Percentiles rank a stretch among this genome's conserved stretches.
These are phyloP conservation scores for Thinopyrum elongatum DNA, from an alignment of 176 grass and related monocot genomes.

Conservation along the genomic window DNA sequence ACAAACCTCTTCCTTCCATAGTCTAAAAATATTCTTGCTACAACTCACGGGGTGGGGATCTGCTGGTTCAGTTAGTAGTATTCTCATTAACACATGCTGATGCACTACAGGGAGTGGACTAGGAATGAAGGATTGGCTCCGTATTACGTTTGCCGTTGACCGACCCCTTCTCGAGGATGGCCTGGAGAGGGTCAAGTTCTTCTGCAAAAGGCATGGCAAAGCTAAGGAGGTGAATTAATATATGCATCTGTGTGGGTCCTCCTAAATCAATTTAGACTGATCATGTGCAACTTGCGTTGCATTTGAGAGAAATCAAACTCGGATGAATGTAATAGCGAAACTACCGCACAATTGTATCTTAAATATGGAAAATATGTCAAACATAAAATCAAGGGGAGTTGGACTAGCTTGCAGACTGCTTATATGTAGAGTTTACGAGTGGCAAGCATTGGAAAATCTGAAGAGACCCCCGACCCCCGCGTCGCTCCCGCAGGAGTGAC, in stretches of 20 bases:
- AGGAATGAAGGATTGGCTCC: conserved; percentile 62
- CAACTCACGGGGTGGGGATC: too few relatives aligned
- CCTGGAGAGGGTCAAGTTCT: conserved; percentile 51
- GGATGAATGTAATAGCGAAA: background rate
- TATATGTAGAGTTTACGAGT: too few relatives aligned
- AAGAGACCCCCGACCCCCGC: too few relatives aligned
- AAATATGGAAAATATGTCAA: too few relatives aligned
- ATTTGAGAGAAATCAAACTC: background rate
- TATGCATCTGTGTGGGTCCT: background rate
- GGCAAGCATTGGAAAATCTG: too few relatives aligned
- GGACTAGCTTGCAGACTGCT: too few relatives aligned
- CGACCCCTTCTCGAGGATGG: conserved; percentile 49
- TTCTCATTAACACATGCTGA: background rate
- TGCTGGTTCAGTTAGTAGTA: background rate
- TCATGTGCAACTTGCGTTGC: background rate
- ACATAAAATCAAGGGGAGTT: too few relatives aligned
- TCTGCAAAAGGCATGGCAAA: conserved; percentile 60
- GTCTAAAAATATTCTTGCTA: background rate
- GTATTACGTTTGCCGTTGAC: conserved; percentile 54
- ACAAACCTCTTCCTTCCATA: background rate
- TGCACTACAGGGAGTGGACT: conserved; percentile 39
- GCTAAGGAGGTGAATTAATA: background rate
- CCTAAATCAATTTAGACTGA: background rate
- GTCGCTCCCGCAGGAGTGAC: too few relatives aligned
- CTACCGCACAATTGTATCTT: too few relatives aligned